Evolutionary conservation across 768 basidiomycete species (phyloP).

Genomic region (Gelatoporia subvermispora): DNA sequence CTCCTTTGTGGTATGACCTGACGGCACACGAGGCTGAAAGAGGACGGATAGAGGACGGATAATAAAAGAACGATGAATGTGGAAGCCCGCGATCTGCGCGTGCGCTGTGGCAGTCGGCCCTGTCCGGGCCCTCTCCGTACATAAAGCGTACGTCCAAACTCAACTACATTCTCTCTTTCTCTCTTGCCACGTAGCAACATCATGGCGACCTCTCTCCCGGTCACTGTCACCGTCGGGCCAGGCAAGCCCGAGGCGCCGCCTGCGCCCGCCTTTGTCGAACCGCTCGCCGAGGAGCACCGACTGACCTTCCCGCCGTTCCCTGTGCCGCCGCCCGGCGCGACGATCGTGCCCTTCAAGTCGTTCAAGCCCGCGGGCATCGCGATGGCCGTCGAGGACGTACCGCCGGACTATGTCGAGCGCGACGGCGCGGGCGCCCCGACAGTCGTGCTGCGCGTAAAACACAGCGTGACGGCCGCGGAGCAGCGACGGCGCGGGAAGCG

Average conservation of each 20-base stretch:
- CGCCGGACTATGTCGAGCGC: constrained; percentile 37
- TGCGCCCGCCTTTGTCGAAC: neutral
- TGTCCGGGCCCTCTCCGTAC: too few relatives aligned
- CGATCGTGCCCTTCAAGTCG: constrained; percentile 49
- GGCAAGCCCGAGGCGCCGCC: neutral
- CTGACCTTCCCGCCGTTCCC: constrained; percentile 46
- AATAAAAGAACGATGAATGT: too few relatives aligned
- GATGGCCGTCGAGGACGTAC: constrained; percentile 35
- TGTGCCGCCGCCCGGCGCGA: constrained; percentile 35
- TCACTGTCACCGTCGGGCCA: constrained; percentile 6
- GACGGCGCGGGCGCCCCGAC: constrained; percentile 70
- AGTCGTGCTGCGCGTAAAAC: constrained; percentile 46
- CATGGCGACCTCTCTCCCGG: neutral
- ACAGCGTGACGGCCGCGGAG: constrained; percentile 58
- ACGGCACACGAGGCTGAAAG: too few relatives aligned
- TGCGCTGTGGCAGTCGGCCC: too few relatives aligned
- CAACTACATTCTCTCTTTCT: too few relatives aligned
- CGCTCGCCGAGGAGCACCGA: constrained; percentile 7
- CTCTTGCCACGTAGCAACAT: neutral
- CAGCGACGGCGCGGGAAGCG: constrained; percentile 47
- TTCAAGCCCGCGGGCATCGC: constrained; percentile 58
- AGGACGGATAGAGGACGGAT: too few relatives aligned
- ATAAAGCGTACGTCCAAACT: too few relatives aligned
- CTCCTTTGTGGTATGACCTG: too few relatives aligned
- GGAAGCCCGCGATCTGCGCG: too few relatives aligned